Base-by-base conservation (phyloP, 306 rosid species). In the Hippophae gyantsensis region DNA sequence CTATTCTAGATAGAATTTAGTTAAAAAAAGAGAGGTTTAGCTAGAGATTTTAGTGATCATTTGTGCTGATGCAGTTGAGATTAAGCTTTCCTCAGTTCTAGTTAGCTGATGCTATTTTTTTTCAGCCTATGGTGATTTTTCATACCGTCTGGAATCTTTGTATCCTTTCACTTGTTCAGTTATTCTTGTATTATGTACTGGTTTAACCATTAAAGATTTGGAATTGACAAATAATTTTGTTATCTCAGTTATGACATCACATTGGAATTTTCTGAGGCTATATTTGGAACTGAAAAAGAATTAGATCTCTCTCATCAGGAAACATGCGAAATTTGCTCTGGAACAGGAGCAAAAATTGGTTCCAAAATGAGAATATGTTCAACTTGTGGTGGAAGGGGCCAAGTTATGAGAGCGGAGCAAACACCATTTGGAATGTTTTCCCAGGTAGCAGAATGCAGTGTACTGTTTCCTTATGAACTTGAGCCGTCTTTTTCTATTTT, bases 361-460 rank as follows among this genome's bases (percentile, higher is more conserved):
- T 78, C 99, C 78, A 88, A 83, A 86, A 85, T 60, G 93, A 84
- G 93, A 76, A 76, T 88, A 70, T 85, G 99, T 72, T 80, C 99
- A 69, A 85, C 90, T 44, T 92, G 99, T 84, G 99, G 99, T 71
- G 99, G 99, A 55, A 85, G 99, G 76, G 99, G 99, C 78, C 99
- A 92, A 74, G 95, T 92, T 77, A 92, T 92, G 99, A 92, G 89
- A 81, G 85, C 99, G 18, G 99, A 92, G 72, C 99, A 85, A 76
- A 92, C 99, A 66, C 99, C 99, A 75, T 92, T 92, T 75, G 99
- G 99, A 70, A 32, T 92, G 87, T 92, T 92, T 81, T 92, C 96
- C 32, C 96, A 92, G 99, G 99, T 92, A 74, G 57, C 52, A 23
- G 43, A 8, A 43, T 62, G 66, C 58, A 32, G 44, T 56, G 66